phyloP scores from a whole-genome alignment of 345 rosid genomes.

The Theobroma cacao region DNA sequence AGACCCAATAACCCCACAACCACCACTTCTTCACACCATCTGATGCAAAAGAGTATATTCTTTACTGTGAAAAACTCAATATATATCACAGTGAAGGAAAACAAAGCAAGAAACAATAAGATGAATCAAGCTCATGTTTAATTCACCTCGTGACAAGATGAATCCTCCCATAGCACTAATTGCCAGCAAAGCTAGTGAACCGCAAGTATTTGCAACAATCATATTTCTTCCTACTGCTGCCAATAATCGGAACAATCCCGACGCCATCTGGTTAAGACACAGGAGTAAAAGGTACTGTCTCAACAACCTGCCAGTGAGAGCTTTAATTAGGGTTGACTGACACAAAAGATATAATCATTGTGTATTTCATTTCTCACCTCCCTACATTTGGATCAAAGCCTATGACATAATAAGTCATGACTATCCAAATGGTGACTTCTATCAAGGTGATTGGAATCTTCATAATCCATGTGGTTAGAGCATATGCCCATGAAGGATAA shows the following conservation, averaged over 20 bases:
- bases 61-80: conserved; percentile 5
- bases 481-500: conserved; percentile 67
- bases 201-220: conserved; percentile 40
- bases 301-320: conserved; percentile 28
- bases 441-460: conserved; percentile 49
- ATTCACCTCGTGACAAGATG: conserved; percentile 34
- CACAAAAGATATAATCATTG: neutral
- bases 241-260: conserved; percentile 40
- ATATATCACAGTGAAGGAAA: neutral
- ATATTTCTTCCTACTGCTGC: conserved; percentile 41
- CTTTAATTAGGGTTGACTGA: neutral
- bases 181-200: conserved; percentile 35
- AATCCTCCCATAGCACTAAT: conserved; percentile 43
- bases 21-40: conserved; percentile 60
- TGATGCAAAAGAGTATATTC: conserved; percentile 18
- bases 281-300: conserved; percentile 40
- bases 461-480: conserved; percentile 55
- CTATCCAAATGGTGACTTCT: conserved; percentile 56
- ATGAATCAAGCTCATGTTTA: neutral
- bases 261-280: conserved; percentile 40
- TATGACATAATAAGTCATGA: conserved; percentile 45
- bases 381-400: conserved; percentile 49
- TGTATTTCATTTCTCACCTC: conserved; percentile 31
- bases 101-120: neutral
- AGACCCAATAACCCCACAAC: conserved; percentile 71